Conservation (phyloP, 441 rosid species). For the Euphorbia corollata region DNA sequence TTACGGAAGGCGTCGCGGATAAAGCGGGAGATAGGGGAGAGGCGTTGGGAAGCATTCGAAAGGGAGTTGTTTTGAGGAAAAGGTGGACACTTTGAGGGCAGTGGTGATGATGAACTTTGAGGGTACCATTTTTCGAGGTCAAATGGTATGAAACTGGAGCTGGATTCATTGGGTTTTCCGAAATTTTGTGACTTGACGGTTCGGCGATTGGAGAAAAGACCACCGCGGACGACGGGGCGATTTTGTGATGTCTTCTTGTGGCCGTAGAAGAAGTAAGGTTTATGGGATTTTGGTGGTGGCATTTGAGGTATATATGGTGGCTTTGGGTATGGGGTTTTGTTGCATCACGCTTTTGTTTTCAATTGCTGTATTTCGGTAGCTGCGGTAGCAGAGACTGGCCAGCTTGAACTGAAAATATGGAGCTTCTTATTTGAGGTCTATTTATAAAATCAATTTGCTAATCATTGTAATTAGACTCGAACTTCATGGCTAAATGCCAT, state of each 20-base stretch:
- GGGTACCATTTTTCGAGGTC: conserved; percentile 73
- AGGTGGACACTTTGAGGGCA: conserved; percentile 16
- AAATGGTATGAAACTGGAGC: conserved; percentile 32
- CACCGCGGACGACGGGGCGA: conserved; percentile 65
- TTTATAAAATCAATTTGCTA: too few relatives aligned
- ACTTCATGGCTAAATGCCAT: too few relatives aligned
- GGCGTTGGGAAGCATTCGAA: conserved; percentile 29
- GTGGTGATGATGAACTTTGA: conserved; percentile 17
- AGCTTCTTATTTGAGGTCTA: too few relatives aligned
- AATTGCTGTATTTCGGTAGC: too few relatives aligned
- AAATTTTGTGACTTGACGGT: conserved; percentile 22
- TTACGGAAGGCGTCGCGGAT: conserved; percentile 69
- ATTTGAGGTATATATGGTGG: conserved; percentile 4
- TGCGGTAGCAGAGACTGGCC: neutral
- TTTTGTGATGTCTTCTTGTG: conserved; percentile 73
- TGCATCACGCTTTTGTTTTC: too few relatives aligned
- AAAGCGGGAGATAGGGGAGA: conserved; percentile 81
- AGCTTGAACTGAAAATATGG: too few relatives aligned
- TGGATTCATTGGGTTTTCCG: conserved; percentile 10
- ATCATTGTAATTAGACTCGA: too few relatives aligned
- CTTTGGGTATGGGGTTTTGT: too few relatives aligned
- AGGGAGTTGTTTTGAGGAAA: conserved; percentile 21
- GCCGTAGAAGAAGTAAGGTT: conserved; percentile 71
- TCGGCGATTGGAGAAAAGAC: conserved; percentile 64
- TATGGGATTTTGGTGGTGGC: conserved; percentile 24